Base-by-base conservation (phyloP, 805 yeast genomes). In the Candida peoriensis region DNA sequence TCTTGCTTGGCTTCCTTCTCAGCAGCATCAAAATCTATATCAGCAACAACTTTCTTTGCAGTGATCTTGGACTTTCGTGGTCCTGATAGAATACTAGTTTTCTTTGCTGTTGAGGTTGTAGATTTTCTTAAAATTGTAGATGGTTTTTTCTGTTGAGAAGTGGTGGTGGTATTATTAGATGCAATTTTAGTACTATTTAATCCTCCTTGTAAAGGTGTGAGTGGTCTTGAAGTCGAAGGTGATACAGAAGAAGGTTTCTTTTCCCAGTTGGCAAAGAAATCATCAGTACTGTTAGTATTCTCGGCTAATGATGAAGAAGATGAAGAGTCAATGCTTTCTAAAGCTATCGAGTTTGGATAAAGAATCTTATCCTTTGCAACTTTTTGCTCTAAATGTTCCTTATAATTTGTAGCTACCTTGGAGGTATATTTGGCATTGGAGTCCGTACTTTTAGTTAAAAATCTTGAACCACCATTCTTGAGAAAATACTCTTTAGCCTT, bases 221-320 rank as follows among this genome's bases (percentile, higher is more conserved):
- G 9, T 20, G 60, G 50, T 45, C 66, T 63, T 3, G 68, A 58
- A 10, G 35, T 30, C 11, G 46, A 26, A 20, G 57, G 59, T 28
- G 50, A 62, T 28, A 47, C 60, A 18, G 70, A 60, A 28, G 66
- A 61, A n/a, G 95, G 87, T 53, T 86, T 49, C 39, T 47, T 86
- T 38, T 85, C 86, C 93, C 96, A 89, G 55, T 78, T 81, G 35
- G 93, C 74, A 63, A 93, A 93, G 59, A 93, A 93, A 60, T 87
- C 96, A 58, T 88, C 96, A 18, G 71, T 72, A 20, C 75, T 67
- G 29, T 64, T 70, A 16, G 63, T 66, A 30, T 65, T 70, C 20
- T 51, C 54, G 7, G 46, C 42, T 23, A 48, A 42, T 4, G 61
- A 55, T 4, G 69, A 58, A 12, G 58, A 51, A 8, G 62, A 57